phyloP scores from a whole-genome alignment of 2,329 filamentous ascomycete genomes.

The Ambrosiella beaveri region DNA sequence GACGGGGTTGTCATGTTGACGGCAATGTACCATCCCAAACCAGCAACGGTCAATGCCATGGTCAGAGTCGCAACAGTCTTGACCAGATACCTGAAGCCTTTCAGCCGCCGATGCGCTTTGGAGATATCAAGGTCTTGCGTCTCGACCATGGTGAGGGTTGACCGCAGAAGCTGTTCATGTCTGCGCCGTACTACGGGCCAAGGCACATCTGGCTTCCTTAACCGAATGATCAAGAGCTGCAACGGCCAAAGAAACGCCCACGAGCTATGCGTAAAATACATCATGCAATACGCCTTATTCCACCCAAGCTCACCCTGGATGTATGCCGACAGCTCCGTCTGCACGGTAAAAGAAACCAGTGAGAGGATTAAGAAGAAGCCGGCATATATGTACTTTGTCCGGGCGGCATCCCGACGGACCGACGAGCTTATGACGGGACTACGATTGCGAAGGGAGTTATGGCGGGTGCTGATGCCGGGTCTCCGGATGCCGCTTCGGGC shows the following conservation, averaged over 20 bases:
- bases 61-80: slow-evolving; percentile 70
- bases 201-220: slow-evolving; percentile 61
- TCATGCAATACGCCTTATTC: slow-evolving; percentile 99
- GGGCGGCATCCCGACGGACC: slow-evolving; percentile 31
- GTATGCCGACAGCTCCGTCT: slow-evolving; percentile 90
- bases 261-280: slow-evolving; percentile 91
- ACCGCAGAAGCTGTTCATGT: slow-evolving; percentile 33
- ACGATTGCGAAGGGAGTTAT: slow-evolving; percentile 52
- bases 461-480: slow-evolving; percentile 15
- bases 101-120: slow-evolving; percentile 18
- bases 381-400: slow-evolving; percentile 74
- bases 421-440: slow-evolving; percentile 39
- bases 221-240: slow-evolving; percentile 62
- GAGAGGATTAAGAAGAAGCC: slow-evolving; percentile 68
- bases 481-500: not conserved
- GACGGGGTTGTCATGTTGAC: slow-evolving; percentile 85
- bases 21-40: slow-evolving; percentile 87
- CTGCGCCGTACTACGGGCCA: slow-evolving; percentile 74
- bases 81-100: slow-evolving; percentile 51
- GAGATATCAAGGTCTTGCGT: slow-evolving; percentile 54
- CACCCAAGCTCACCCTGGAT: slow-evolving; percentile 84
- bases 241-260: slow-evolving; percentile 81
- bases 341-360: slow-evolving; percentile 73
- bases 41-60: slow-evolving; percentile 71
- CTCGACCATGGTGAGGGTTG: slow-evolving; percentile 65